Conservation (phyloP, 768 basidiomycete genomes). For the Russula sp. region DNA sequence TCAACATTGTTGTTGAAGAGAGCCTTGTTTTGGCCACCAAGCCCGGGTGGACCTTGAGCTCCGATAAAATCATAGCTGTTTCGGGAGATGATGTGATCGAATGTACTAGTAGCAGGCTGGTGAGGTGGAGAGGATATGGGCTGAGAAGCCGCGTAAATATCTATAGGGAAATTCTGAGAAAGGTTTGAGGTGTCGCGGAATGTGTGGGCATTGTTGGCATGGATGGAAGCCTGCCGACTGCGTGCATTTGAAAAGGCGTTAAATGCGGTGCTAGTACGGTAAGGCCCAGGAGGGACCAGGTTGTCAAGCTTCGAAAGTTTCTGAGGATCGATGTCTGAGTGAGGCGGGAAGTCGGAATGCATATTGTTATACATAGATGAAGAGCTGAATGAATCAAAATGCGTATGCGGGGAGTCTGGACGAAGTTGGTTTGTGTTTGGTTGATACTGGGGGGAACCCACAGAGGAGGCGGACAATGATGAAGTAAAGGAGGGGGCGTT, state of each 20-base stretch:
- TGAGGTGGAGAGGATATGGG: conserved; percentile 20
- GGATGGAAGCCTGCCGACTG: conserved; percentile 18
- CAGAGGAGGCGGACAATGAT: conserved; percentile 45
- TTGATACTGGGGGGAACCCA: conserved; percentile 44
- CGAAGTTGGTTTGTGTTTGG: conserved; percentile 43
- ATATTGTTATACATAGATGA: conserved; percentile 28
- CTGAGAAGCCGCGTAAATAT: conserved; percentile 19
- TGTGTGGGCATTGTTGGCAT: conserved; percentile 11
- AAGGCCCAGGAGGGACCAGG: conserved; percentile 21
- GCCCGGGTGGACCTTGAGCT: conserved; percentile 12
- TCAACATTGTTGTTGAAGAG: conserved; percentile 15
- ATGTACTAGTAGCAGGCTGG: conserved; percentile 16
- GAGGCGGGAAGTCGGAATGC: conserved; percentile 14
- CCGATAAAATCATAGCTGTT: conserved; percentile 15
- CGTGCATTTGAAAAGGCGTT: conserved; percentile 22
- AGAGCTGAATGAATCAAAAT: conserved; percentile 32
- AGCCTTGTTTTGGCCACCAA: conserved; percentile 16
- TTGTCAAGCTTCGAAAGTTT: conserved; percentile 19
- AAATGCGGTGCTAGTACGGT: conserved; percentile 22
- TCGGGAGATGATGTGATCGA: conserved; percentile 17
- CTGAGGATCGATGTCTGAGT: conserved; percentile 19
- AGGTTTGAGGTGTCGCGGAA: conserved; percentile 24
- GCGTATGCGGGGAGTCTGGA: conserved; percentile 46
- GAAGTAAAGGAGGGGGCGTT: conserved; percentile 37
- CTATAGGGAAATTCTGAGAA: conserved; percentile 20